phyloP scores from a whole-genome alignment of 257 asterid genomes.

The Mitragyna speciosa region DNA sequence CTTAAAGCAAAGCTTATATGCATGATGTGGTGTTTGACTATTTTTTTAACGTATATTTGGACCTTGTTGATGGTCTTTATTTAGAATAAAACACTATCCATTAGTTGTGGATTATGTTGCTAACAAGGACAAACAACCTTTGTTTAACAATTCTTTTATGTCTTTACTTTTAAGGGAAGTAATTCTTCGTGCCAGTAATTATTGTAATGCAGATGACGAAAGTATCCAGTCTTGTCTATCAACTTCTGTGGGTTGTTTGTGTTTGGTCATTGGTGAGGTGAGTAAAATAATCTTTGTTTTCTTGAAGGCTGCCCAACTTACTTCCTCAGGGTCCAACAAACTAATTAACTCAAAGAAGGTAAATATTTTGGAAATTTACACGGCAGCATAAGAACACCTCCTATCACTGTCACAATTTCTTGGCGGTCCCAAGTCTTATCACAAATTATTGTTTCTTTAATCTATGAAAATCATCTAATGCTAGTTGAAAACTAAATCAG shows the following conservation, averaged over 20 bases:
- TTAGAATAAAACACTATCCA: conserved; percentile 15
- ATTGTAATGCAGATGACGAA: conserved; percentile 22
- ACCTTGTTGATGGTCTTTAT: conserved; percentile 20
- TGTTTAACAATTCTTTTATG: conserved; percentile 2
- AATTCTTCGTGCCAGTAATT: neutral
- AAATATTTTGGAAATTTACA: conserved; percentile 20
- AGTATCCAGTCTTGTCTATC: conserved; percentile 38
- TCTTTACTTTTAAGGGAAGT: conserved; percentile 53
- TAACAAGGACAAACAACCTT: conserved; percentile 25
- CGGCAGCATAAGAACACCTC: conserved; percentile 10
- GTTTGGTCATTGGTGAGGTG: conserved; percentile 37
- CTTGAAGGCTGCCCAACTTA: conserved; percentile 8
- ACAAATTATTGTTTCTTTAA: neutral
- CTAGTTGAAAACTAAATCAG: neutral
- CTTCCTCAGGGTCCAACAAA: conserved; percentile 39
- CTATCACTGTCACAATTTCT: conserved; percentile 30
- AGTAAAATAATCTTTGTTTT: conserved; percentile 32
- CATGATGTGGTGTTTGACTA: conserved; percentile 14
- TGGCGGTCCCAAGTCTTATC: neutral
- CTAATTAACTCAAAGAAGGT: conserved; percentile 30
- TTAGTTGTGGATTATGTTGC: conserved; percentile 33
- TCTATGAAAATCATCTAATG: neutral
- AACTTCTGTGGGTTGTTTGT: conserved; percentile 16
- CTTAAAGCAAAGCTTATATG: conserved; percentile 17
- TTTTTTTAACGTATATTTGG: neutral